Conservation (phyloP, 495 filamentous ascomycete genomes). For the Letharia columbiana region DNA sequence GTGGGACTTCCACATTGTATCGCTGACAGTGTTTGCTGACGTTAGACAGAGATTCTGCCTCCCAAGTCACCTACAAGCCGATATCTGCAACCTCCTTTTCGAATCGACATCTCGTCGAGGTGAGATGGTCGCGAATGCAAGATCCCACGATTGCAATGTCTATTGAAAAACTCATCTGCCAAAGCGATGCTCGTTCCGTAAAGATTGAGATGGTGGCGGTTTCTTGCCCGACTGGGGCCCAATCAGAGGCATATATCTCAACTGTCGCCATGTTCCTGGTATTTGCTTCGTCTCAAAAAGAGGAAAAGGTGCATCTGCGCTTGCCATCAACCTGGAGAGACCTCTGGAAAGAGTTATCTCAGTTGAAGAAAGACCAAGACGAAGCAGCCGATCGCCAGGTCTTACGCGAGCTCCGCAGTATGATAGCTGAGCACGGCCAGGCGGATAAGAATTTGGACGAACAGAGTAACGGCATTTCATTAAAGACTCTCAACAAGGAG, state of each 20-base stretch:
- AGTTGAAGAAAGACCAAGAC: conserved; percentile 55
- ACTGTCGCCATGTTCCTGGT: conserved; percentile 74
- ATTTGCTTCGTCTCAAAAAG: conserved; percentile 65
- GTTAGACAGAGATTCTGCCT: conserved; percentile 52
- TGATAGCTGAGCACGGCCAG: conserved; percentile 41
- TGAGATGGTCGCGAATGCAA: conserved; percentile 74
- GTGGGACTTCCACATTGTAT: conserved; percentile 35
- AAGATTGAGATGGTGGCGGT: conserved; percentile 64
- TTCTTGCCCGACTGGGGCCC: conserved; percentile 64
- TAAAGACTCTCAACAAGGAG: background rate
- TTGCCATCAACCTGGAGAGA: conserved; percentile 76
- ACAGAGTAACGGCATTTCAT: background rate
- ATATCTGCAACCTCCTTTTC: conserved; percentile 64
- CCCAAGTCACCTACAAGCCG: conserved; percentile 54
- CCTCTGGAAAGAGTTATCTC: conserved; percentile 71
- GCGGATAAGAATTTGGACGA: background rate
- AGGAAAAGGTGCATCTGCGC: conserved; percentile 75
- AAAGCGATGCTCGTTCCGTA: conserved; percentile 37
- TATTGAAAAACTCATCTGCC: conserved; percentile 35
- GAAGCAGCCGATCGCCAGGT: conserved; percentile 59
- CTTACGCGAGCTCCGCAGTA: conserved; percentile 51
- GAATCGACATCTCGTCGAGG: conserved; percentile 60
- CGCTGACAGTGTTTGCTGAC: background rate
- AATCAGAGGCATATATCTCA: conserved; percentile 80
- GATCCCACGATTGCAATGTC: conserved; percentile 41